A percentile compares a stretch with the other conserved stretches of the same genome.
Conservation (phyloP, 1,139 yeast species). For the Debaryomycetaceae sp. region DNA sequence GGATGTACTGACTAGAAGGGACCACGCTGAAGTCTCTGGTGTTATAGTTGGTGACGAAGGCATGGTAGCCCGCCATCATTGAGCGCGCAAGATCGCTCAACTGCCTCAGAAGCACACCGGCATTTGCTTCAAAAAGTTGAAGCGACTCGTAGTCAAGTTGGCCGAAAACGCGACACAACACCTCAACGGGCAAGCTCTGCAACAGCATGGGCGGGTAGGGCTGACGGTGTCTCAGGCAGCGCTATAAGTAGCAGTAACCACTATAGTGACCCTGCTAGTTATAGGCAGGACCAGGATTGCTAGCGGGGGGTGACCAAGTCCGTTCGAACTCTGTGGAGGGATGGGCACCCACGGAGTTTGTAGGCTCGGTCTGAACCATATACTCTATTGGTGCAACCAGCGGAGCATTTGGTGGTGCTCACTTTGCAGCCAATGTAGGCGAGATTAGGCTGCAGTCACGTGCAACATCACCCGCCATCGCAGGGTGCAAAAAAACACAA, state of each 20-base stretch:
- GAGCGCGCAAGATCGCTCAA: neutral
- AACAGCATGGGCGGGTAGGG: neutral
- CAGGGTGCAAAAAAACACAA: no score
- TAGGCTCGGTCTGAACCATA: no score
- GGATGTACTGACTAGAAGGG: neutral
- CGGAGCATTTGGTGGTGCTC: no score
- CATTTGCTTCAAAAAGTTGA: neutral
- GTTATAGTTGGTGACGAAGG: slow-evolving; percentile 4
- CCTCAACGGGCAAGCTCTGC: slow-evolving; percentile 5
- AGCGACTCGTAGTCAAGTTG: slow-evolving; percentile 5
- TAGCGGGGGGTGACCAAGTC: neutral
- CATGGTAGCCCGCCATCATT: slow-evolving; percentile 2
- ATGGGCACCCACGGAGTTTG: no score
- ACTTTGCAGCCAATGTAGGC: no score
- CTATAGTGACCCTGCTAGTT: slow-evolving; percentile 1
- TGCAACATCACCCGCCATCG: no score
- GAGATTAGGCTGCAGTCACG: no score
- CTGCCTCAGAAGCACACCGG: neutral
- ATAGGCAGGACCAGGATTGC: neutral
- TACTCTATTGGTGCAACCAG: no score
- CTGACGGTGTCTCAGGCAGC: neutral
- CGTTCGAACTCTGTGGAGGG: no score
- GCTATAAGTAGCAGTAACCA: neutral
- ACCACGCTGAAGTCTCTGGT: slow-evolving; percentile 1
- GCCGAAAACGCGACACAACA: slow-evolving; percentile 1